Evolutionary conservation across 1,284 basidiomycete genomes (phyloP), one percentile per base, ranked within the genome.

Genomic region (Heterobasidion irregulare): DNA sequence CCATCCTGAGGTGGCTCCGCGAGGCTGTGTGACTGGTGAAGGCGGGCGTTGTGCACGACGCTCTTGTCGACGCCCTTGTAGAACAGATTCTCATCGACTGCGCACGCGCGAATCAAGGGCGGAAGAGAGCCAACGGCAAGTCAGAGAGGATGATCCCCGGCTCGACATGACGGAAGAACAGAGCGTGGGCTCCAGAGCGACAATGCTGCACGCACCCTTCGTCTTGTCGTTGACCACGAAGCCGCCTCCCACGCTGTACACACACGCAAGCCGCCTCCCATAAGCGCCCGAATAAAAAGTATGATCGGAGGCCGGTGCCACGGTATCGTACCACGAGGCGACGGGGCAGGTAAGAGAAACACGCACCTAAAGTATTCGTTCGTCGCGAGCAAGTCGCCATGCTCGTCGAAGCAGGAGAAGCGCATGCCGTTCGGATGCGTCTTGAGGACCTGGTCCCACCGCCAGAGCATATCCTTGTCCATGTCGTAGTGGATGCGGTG

Each of bases 51-150:
- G 54, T 89, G 86, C 6, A 95, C 94, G 10, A 78, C 76, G 51
- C 76, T 74, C 67, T 94, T 91, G 66, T 94, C 83, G n/a, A 95
- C 89, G n/a, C 92, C 86, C 68, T 94, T 94, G 78, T 98, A 98
- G 69, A 93, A 98, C 60, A 98, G 69, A 68, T 98, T 98, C 72
- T 98, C 95, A 64, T 93, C 87, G 62, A 90, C 85, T 90, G 67
- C 3, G 70, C 38, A 7, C n/a, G 38, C 38, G 26, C 26, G 26
- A 26, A 26, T 26, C 38, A 41, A 10, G 38, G 38, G n/a, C 38
- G 38, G 26, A 26, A 26, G 26, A 26, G 26, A 26, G 26, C 6
- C 3, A 26, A 26, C 26, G 26, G 26, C 6, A 26, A 26, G 26
- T 26, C 26, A 26, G 26, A 26, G 26, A 26, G 6, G 26, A 49